A percentile compares a stretch with the other conserved stretches of the same genome.
phyloP scores from a whole-genome alignment of 352 stramenopile genomes.

The Aphanomyces invadans region DNA sequence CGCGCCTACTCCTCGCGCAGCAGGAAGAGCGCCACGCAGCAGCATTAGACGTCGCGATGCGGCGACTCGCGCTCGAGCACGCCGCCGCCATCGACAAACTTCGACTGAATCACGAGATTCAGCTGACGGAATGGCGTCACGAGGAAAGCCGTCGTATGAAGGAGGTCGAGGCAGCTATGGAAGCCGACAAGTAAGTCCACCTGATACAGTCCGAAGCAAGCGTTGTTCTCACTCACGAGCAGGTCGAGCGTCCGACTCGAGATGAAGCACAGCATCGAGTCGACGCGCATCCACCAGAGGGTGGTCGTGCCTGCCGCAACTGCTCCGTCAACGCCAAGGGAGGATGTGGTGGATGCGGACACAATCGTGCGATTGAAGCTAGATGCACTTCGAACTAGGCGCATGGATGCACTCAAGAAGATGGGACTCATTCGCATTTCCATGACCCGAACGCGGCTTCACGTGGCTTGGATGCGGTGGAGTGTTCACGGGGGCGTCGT shows the following conservation, averaged over 20 bases:
- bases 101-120: slow-evolving; percentile 40
- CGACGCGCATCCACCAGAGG: slow-evolving; percentile 53
- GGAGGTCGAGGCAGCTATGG: slow-evolving; percentile 29
- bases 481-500: slow-evolving; percentile 28
- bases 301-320: slow-evolving; percentile 18
- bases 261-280: slow-evolving; percentile 50
- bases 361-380: slow-evolving; percentile 57
- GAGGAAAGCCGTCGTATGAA: slow-evolving; percentile 30
- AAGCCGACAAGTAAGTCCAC: slow-evolving; percentile 46
- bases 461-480: slow-evolving; percentile 40
- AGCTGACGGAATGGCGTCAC: slow-evolving; percentile 26
- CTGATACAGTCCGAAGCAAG: not conserved
- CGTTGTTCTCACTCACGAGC: not conserved
- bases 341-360: slow-evolving; percentile 47
- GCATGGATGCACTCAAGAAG: slow-evolving; percentile 59
- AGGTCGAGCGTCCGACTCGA: slow-evolving; percentile 42
- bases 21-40: slow-evolving; percentile 44
- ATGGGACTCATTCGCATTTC: slow-evolving; percentile 45
- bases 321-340: not conserved
- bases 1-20: slow-evolving; percentile 45
- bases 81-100: slow-evolving; percentile 41
- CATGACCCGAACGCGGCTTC: slow-evolving; percentile 30
- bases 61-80: slow-evolving; percentile 42
- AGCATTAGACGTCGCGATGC: slow-evolving; percentile 41
- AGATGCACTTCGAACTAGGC: slow-evolving; percentile 49